Percentiles rank a stretch among this genome's conserved stretches.
Evolutionary conservation across 805 yeast species (phyloP).

Genomic region (Suhomyces tanzawaensis): DNA sequence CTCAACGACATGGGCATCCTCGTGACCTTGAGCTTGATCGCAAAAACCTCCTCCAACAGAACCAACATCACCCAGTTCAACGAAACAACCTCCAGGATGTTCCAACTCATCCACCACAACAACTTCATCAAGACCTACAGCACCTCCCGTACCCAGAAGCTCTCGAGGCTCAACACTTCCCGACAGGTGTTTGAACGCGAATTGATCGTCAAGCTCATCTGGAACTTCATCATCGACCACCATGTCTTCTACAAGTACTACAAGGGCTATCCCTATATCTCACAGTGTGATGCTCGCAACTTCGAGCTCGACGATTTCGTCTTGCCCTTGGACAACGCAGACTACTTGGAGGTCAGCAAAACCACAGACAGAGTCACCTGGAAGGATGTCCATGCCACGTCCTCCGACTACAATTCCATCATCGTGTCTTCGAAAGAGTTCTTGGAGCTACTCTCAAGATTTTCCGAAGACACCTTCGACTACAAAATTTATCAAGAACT

Average conservation of each 20-base stretch:
- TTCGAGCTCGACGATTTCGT: constrained; percentile 14
- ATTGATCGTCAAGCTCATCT: constrained; percentile 19
- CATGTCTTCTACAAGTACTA: constrained; percentile 14
- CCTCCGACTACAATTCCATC: constrained; percentile 11
- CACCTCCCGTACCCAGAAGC: constrained; percentile 1
- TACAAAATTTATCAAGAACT: neutral
- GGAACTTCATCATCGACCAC: constrained; percentile 22
- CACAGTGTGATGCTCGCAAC: constrained; percentile 10
- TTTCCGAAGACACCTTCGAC: neutral
- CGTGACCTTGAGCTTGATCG: constrained; percentile 18
- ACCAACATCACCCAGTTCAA: constrained; percentile 10
- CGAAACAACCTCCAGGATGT: constrained; percentile 17
- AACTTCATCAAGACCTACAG: constrained; percentile 16
- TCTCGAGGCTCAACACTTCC: constrained; percentile 4
- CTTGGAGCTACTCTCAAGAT: neutral
- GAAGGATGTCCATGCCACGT: constrained; percentile 6
- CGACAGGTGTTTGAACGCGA: constrained; percentile 25
- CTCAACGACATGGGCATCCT: constrained; percentile 27
- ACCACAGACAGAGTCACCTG: constrained; percentile 9
- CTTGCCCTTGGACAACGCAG: constrained; percentile 16
- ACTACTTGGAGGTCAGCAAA: constrained; percentile 6
- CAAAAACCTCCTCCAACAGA: constrained; percentile 13
- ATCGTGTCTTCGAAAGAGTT: constrained; percentile 10
- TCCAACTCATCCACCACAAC: constrained; percentile 18
- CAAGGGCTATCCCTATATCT: constrained; percentile 20